A percentile compares a stretch with the other conserved stretches of the same genome.
Conservation (phyloP, 257 asterid species). For the Nicotiana tabacum region DNA sequence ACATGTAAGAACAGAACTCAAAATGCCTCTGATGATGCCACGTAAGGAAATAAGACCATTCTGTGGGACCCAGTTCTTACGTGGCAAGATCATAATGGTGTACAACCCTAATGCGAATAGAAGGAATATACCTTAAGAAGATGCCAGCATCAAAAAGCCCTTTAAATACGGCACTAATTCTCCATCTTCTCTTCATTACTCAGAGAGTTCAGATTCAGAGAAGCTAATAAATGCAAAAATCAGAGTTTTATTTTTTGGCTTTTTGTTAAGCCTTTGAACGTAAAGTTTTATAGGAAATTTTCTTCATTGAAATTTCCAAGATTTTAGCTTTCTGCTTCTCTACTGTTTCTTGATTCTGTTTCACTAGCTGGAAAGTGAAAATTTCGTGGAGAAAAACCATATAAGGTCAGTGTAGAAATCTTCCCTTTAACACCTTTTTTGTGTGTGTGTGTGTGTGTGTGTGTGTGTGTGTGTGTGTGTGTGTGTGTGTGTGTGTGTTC, state of each 20-base stretch:
- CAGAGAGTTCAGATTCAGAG: not conserved
- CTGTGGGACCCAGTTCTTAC: not conserved
- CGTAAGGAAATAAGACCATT: not conserved
- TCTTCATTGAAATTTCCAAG: not conserved
- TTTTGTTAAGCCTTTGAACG: not conserved
- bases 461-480: too few species aligned
- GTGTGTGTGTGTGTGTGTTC: not conserved
- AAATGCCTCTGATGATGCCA: not conserved
- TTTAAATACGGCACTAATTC: slow-evolving; percentile 9
- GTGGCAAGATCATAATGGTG: not conserved
- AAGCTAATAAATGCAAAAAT: not conserved
- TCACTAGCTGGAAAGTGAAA: not conserved
- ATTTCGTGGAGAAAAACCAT: not conserved
- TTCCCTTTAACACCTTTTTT: not conserved
- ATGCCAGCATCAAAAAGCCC: not conserved
- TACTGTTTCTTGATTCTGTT: not conserved
- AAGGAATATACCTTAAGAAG: not conserved
- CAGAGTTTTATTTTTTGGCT: not conserved
- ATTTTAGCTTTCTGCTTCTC: not conserved
- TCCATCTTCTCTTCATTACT: not conserved
- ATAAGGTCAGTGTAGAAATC: not conserved
- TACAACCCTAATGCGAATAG: not conserved
- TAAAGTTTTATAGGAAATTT: too few species aligned
- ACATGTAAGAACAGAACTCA: not conserved
- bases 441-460: not conserved